Conservation (phyloP, 1,284 basidiomycete genomes). For the Mycosarcoma maydis region DNA sequence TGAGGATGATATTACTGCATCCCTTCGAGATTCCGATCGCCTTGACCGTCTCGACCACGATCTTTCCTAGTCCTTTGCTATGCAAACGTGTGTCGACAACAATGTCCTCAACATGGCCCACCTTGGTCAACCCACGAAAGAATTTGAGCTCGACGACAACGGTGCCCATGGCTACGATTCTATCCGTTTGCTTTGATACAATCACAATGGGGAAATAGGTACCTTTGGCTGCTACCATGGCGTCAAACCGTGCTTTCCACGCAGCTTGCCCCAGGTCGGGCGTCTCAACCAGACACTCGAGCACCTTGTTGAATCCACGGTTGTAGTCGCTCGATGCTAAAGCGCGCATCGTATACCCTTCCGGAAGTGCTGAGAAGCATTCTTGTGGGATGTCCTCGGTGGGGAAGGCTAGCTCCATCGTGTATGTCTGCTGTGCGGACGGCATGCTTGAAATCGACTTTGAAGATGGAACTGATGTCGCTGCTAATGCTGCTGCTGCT, state of each 20-base stretch:
- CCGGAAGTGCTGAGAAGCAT: slow-evolving; percentile 11
- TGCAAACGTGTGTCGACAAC: slow-evolving; percentile 86
- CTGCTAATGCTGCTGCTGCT: too few relatives aligned
- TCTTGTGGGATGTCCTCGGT: slow-evolving; percentile 19
- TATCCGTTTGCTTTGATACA: slow-evolving; percentile 77
- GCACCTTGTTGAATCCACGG: slow-evolving; percentile 83
- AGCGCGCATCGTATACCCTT: slow-evolving; percentile 76
- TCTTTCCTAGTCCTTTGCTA: slow-evolving; percentile 87
- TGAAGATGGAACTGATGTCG: too few relatives aligned
- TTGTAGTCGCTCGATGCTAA: slow-evolving; percentile 84
- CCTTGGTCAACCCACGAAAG: slow-evolving; percentile 79
- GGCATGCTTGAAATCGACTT: slow-evolving; percentile 9
- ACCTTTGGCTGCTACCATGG: slow-evolving; percentile 26
- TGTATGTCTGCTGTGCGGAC: slow-evolving; percentile 4
- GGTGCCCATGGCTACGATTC: slow-evolving; percentile 85
- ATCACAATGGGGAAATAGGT: slow-evolving; percentile 85
- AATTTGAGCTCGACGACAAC: slow-evolving; percentile 94
- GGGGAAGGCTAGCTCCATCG: slow-evolving; percentile 16
- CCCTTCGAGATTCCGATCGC: slow-evolving; percentile 78
- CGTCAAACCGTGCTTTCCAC: slow-evolving; percentile 54
- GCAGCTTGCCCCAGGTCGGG: slow-evolving; percentile 79
- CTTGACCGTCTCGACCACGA: slow-evolving; percentile 82
- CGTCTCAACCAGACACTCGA: slow-evolving; percentile 80
- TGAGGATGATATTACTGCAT: slow-evolving; percentile 94
- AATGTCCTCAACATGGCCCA: slow-evolving; percentile 97